Percentiles rank a stretch among this genome's conserved stretches.
These are phyloP conservation scores for Ustilago trichophora DNA, from an alignment of 1,284 basidiomycete genomes.

Conservation along the genomic window DNA sequence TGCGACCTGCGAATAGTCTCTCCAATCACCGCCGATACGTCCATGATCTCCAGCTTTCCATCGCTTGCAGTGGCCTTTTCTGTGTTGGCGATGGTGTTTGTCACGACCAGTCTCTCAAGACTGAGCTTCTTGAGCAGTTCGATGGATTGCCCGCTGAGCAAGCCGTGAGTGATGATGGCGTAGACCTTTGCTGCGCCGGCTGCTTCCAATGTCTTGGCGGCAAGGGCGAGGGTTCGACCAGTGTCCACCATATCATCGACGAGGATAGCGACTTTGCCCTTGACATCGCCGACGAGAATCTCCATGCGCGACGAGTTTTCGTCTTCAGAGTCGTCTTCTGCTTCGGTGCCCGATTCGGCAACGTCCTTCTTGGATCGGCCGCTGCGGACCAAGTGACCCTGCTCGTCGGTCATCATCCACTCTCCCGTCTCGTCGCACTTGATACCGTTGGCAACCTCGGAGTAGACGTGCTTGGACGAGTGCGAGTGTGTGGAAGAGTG, in stretches of 20 bases:
- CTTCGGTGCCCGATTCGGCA: slow-evolving; percentile 16
- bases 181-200: slow-evolving; percentile 90
- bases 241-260: slow-evolving; percentile 99
- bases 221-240: slow-evolving; percentile 84
- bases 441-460: slow-evolving; percentile 64
- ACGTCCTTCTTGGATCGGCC: slow-evolving; percentile 41
- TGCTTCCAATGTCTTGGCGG: slow-evolving; percentile 83
- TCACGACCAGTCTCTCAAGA: slow-evolving; percentile 86
- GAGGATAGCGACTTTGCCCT: slow-evolving; percentile 86
- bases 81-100: slow-evolving; percentile 78
- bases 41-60: slow-evolving; percentile 73
- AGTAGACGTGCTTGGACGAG: slow-evolving; percentile 36
- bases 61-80: slow-evolving; percentile 68
- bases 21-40: slow-evolving; percentile 88
- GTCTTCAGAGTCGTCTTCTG: slow-evolving; percentile 52
- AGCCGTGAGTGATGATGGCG: slow-evolving; percentile 89
- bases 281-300: slow-evolving; percentile 94
- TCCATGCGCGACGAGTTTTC: slow-evolving; percentile 76
- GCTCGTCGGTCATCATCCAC: slow-evolving; percentile 63
- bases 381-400: slow-evolving; percentile 54
- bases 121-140: slow-evolving; percentile 79
- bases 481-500: slow-evolving; percentile 14
- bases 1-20: slow-evolving; percentile 96
- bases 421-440: slow-evolving; percentile 67
- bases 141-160: slow-evolving; percentile 86